Base-by-base conservation (phyloP, 2,329 filamentous ascomycete species). In the Alternaria ventricosa region DNA sequence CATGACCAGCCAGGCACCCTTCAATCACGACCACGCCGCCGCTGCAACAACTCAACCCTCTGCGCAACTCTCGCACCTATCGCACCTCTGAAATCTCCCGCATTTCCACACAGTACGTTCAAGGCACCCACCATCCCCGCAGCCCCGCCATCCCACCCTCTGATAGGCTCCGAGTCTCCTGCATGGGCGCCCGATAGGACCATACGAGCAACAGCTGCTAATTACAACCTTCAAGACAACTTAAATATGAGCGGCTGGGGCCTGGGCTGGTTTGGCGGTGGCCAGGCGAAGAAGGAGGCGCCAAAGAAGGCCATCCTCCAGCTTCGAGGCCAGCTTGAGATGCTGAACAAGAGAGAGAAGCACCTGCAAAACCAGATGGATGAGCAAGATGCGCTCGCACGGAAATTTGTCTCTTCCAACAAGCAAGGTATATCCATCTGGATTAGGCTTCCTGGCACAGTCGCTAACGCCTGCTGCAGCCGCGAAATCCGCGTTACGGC, bases 271-370 rank as follows among this genome's bases (percentile, higher is more conserved):
- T 97, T 97, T 80, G 94, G 95, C 82, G 93, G 93, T 76, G 88
- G 88, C 71, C 88, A 88, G 75, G 93, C 93, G 87, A 90, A 90
- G 84, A 97, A 96, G 85, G 93, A 97, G 84, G 91, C 89, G 64
- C 93, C 96, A 61, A 99, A 99, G 87, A 96, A 97, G 85, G 96
- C 96, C 72, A 99, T 99, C 76, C 86, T 99, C 61, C 88, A 88
- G 64, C 85, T 99, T 77, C 89, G 96, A 73, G 88, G 91, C 76
- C 95, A 97, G 84, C 87, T 98, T 47, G 95, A 97, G 74, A 98
- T 98, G 94, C 87, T 99, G 78, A 93, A 96, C 84, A 99, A 99
- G 87, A 88, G 95, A 64, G 94, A 98, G 85, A 92, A 89, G 81
- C 93, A 98, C 79, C 83, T 98, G 66, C 91, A 96, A 81, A 92